These are phyloP conservation scores for Dittrichia graveolens DNA, from an alignment of 129 eudicot genomes.

Conservation along the genomic window DNA sequence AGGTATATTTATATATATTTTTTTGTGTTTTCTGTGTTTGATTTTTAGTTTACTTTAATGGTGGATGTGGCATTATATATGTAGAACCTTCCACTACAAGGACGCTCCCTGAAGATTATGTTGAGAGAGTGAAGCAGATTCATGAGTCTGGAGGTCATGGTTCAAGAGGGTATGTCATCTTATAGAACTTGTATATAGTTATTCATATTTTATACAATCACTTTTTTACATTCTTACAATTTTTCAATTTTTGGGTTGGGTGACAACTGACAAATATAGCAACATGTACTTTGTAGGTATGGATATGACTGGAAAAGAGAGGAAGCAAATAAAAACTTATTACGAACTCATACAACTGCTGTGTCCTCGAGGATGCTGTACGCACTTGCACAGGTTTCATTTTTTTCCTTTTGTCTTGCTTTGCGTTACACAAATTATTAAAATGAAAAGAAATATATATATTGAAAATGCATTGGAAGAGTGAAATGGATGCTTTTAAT, in stretches of 20 bases:
- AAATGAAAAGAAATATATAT: not conserved
- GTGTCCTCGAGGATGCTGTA: constrained; percentile 96
- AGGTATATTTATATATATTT: constrained; percentile 46
- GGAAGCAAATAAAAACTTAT: constrained; percentile 83
- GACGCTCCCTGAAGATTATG: constrained; percentile 91
- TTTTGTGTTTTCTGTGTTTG: constrained; percentile 1
- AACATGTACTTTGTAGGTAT: constrained; percentile 51
- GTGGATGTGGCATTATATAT: constrained; percentile 20
- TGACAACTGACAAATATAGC: constrained; percentile 14
- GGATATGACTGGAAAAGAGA: constrained; percentile 91
- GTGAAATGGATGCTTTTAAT: constrained; percentile 13
- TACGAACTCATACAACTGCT: constrained; percentile 94
- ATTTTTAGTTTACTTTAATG: constrained; percentile 5
- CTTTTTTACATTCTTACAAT: not conserved
- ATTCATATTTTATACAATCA: not conserved
- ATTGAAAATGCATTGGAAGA: not conserved
- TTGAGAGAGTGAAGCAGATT: constrained; percentile 78
- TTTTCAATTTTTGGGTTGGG: too few species aligned
- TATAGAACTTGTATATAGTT: not conserved
- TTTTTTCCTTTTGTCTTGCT: constrained; percentile 23
- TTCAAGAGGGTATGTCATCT: constrained; percentile 75
- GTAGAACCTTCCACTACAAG: constrained; percentile 91
- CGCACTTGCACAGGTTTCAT: constrained; percentile 75
- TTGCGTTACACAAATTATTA: not conserved
- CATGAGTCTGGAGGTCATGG: constrained; percentile 97